Base-by-base conservation (phyloP, 2,329 filamentous ascomycete genomes). In the Ophiostoma piceae region DNA sequence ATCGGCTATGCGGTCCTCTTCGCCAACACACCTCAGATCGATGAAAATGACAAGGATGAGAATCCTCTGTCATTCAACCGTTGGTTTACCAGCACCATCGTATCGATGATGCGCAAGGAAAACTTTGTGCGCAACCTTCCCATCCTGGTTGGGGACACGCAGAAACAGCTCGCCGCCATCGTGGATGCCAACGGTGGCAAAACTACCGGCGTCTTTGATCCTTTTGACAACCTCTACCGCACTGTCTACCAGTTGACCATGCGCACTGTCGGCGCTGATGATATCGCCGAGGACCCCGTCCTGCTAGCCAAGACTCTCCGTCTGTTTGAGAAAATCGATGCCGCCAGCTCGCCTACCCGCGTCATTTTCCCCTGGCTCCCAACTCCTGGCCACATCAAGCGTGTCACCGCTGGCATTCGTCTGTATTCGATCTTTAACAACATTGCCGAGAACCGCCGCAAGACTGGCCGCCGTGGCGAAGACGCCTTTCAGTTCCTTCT, bases 171-270 rank as follows among this genome's bases (percentile, higher is more conserved):
- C 22, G 77, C 82, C 14, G 73, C 71, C 3, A 77, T 85, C 9
- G 76, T 75, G 2, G 74, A 77, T 41, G 73, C 76, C 68, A 35
- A 70, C 72, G 35, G 43, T 73, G 51, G 67, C 57, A n/a, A 26
- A 5, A 57, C 73, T 8, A 60, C 54, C 5, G 78, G 77, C 9
- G 75, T 80, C 5, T 82, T 83, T 8, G 80, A 87, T 72, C 84
- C 85, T 0, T 87, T 87, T 73, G 80, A 85, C 47, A 79, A 80
- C 74, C 78, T 87, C 66, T 86, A 85, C 74, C 75, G 78, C 6
- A 78, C 85, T 69, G 79, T 87, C 1, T 88, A 84, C 75, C 80
- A 82, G 74, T 79, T 88, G n/a, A 87, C 84, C 3, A 85, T 87
- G 78, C 81, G 85, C 14, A 84, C 81, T 4, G 79, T 87, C 0